Conservation (phyloP, 805 yeast genomes). For the Ogataea paradorogensis region DNA sequence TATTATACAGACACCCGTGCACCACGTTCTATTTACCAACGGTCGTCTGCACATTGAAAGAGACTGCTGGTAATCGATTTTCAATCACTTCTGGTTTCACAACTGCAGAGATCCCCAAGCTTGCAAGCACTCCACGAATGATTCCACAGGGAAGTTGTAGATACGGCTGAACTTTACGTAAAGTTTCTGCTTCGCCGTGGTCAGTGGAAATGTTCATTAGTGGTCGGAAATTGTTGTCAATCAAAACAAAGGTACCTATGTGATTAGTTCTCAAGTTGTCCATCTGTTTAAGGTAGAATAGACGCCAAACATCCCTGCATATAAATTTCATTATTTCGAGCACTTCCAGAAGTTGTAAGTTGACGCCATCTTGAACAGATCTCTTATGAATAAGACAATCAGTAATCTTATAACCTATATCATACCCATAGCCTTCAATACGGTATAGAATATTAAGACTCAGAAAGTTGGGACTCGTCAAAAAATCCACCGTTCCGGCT, state of each 20-base stretch:
- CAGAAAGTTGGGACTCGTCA: slow-evolving; percentile 32
- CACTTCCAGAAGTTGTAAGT: slow-evolving; percentile 49
- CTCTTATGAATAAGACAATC: slow-evolving; percentile 30
- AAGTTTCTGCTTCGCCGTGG: slow-evolving; percentile 42
- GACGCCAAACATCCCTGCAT: slow-evolving; percentile 88
- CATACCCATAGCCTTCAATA: slow-evolving; percentile 68
- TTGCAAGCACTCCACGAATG: slow-evolving; percentile 66
- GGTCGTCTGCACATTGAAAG: slow-evolving; percentile 65
- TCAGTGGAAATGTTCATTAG: slow-evolving; percentile 50
- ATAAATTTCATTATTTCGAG: slow-evolving; percentile 87
- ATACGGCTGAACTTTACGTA: slow-evolving; percentile 44
- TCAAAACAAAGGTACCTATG: slow-evolving; percentile 74
- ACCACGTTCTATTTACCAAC: slow-evolving; percentile 9
- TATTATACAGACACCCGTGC: slow-evolving; percentile 6
- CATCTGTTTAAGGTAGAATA: slow-evolving; percentile 78
- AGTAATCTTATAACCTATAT: slow-evolving; percentile 34
- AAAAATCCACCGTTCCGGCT: slow-evolving; percentile 41
- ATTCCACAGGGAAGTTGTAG: slow-evolving; percentile 75
- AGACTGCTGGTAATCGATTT: slow-evolving; percentile 58
- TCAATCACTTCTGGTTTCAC: slow-evolving; percentile 60
- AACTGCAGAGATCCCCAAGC: slow-evolving; percentile 63
- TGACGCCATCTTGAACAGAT: slow-evolving; percentile 20
- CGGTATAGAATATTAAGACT: slow-evolving; percentile 55
- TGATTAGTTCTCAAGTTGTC: slow-evolving; percentile 93
- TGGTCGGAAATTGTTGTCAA: slow-evolving; percentile 62